Evolutionary conservation across 805 yeast species (phyloP).

Genomic region (Zygoascus flipseniorum): DNA sequence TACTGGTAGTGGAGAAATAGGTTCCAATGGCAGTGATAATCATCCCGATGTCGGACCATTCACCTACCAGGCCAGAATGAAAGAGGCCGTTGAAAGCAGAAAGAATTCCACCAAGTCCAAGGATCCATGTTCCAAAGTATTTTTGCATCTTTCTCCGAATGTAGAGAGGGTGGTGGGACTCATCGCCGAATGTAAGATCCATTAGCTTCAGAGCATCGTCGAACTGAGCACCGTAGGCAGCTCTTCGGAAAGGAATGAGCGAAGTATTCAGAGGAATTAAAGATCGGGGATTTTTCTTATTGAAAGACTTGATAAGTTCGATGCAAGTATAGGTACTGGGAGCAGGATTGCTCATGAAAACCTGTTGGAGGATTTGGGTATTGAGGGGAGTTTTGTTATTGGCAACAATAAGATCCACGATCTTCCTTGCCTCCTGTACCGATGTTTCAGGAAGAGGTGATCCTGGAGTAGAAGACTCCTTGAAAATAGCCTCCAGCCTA

Average conservation of each 20-base stretch:
- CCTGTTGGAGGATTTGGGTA: slow-evolving; percentile 16
- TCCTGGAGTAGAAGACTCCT: slow-evolving; percentile 15
- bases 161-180: slow-evolving; percentile 35
- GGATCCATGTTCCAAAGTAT: slow-evolving; percentile 29
- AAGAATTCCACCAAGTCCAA: slow-evolving; percentile 31
- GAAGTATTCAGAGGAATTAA: slow-evolving; percentile 27
- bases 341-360: slow-evolving; percentile 17
- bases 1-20: slow-evolving; percentile 40
- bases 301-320: slow-evolving; percentile 16
- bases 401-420: slow-evolving; percentile 16
- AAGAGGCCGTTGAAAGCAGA: slow-evolving; percentile 41
- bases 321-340: slow-evolving; percentile 17
- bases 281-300: slow-evolving; percentile 7
- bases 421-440: slow-evolving; percentile 15
- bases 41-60: slow-evolving; percentile 27
- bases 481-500: slow-evolving; percentile 15
- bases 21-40: slow-evolving; percentile 41
- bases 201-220: slow-evolving; percentile 48
- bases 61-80: slow-evolving; percentile 31
- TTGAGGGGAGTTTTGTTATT: slow-evolving; percentile 9
- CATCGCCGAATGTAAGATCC: slow-evolving; percentile 52
- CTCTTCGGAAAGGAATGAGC: slow-evolving; percentile 54
- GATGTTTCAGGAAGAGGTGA: slow-evolving; percentile 17
- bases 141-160: slow-evolving; percentile 29
- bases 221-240: slow-evolving; percentile 52